phyloP scores from a whole-genome alignment of 2,329 filamentous ascomycete genomes.

The Pseudogymnoascus sp. region DNA sequence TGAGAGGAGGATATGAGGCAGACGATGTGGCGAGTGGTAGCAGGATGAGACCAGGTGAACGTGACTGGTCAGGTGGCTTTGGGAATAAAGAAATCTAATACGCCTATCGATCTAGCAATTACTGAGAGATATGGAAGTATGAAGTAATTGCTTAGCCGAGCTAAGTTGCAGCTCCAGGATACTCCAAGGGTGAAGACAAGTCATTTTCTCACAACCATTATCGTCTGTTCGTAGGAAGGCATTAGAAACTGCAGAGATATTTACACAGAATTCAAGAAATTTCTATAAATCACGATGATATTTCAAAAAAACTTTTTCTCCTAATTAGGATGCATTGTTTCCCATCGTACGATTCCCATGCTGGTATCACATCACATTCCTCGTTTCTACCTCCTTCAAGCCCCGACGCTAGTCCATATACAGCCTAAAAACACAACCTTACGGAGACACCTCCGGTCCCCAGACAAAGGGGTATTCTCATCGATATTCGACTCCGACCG shows the following conservation, averaged over 20 bases:
- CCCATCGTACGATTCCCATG: conserved; percentile 1
- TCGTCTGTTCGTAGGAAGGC: neutral
- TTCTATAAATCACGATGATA: neutral
- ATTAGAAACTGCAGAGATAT: neutral
- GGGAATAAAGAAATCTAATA: neutral
- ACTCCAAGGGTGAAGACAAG: neutral
- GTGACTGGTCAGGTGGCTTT: neutral
- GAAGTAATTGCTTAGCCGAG: conserved; percentile 1
- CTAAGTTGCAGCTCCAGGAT: conserved; percentile 1
- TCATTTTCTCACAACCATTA: neutral
- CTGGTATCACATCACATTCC: neutral
- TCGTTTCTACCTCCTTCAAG: neutral
- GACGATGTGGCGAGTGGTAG: neutral
- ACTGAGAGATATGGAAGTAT: neutral
- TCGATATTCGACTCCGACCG: neutral
- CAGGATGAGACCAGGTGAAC: neutral
- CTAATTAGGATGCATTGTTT: neutral
- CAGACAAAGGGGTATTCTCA: conserved; percentile 1
- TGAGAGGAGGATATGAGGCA: neutral
- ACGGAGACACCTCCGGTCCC: neutral
- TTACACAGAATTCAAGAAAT: neutral
- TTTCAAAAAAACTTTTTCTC: neutral
- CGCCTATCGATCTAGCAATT: neutral
- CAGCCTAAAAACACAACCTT: neutral
- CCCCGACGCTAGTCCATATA: conserved; percentile 2